Evolutionary conservation across 139 green algal species (phyloP).

Genomic region (Chlamydomonas sp.): DNA sequence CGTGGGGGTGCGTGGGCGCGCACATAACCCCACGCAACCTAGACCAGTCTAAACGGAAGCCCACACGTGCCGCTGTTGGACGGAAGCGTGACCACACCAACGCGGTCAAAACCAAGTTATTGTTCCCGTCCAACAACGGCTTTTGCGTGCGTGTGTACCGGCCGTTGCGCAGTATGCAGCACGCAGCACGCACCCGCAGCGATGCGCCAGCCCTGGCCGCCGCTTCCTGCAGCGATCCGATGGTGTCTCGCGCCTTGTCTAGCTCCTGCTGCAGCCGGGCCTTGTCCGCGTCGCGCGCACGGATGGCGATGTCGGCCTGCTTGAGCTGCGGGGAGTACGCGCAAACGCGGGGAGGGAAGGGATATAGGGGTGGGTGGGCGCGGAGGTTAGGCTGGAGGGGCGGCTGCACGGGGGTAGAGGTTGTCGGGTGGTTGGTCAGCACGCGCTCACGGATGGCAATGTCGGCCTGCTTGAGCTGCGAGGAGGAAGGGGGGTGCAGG

Average conservation of each 20-base stretch:
- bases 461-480: too few species aligned
- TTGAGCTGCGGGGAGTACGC: too few species aligned
- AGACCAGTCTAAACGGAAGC: too few species aligned
- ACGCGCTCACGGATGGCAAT: too few species aligned
- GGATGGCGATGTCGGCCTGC: neutral
- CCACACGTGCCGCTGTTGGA: neutral
- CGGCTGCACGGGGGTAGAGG: too few species aligned
- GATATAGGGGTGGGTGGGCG: too few species aligned
- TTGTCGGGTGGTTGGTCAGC: too few species aligned
- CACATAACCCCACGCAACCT: too few species aligned
- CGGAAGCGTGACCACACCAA: neutral
- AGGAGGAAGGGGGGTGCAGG: too few species aligned
- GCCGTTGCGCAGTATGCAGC: neutral
- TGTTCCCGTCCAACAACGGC: neutral
- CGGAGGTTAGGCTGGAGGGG: too few species aligned
- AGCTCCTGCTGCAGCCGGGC: neutral
- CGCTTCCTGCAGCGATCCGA: constrained; percentile 18
- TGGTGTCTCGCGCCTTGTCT: neutral
- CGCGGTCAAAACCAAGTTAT: neutral
- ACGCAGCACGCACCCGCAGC: constrained; percentile 1
- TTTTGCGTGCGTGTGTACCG: neutral
- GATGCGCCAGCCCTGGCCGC: neutral
- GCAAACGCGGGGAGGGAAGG: too few species aligned
- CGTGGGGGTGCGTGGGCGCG: too few species aligned
- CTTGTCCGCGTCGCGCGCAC: neutral